These are phyloP conservation scores for Chloromonas sp. DNA, from an alignment of 163 green algal genomes.

Conservation along the genomic window DNA sequence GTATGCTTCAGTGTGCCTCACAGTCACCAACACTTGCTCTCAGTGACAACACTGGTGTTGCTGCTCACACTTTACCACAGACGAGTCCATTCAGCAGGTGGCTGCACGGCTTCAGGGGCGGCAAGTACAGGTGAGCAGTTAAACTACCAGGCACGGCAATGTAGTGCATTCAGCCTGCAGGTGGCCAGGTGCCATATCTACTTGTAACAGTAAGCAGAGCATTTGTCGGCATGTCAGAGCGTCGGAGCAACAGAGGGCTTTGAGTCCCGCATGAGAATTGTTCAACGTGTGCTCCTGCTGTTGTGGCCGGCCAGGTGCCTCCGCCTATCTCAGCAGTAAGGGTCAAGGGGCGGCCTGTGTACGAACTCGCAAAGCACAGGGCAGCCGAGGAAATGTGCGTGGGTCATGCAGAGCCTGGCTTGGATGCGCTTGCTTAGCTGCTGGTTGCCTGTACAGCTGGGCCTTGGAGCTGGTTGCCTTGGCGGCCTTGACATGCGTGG, in stretches of 20 bases:
- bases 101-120: background rate
- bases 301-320: background rate
- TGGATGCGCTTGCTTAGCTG: too few relatives aligned
- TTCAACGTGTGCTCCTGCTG: too few relatives aligned
- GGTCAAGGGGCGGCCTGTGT: background rate
- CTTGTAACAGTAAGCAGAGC: too few relatives aligned
- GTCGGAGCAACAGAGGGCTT: too few relatives aligned
- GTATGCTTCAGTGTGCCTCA: background rate
- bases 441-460: too few relatives aligned
- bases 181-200: too few relatives aligned
- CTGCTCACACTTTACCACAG: background rate
- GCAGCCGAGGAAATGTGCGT: background rate
- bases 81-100: background rate
- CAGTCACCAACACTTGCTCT: background rate
- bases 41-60: background rate
- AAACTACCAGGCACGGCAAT: too few relatives aligned
- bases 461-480: too few relatives aligned
- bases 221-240: too few relatives aligned
- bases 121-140: background rate
- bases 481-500: too few relatives aligned
- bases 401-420: background rate
- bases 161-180: too few relatives aligned
- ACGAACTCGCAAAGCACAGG: background rate
- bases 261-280: too few relatives aligned
- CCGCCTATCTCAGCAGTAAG: background rate